phyloP scores from a whole-genome alignment of 148 eudicot species.

The Euryodendron excelsum region DNA sequence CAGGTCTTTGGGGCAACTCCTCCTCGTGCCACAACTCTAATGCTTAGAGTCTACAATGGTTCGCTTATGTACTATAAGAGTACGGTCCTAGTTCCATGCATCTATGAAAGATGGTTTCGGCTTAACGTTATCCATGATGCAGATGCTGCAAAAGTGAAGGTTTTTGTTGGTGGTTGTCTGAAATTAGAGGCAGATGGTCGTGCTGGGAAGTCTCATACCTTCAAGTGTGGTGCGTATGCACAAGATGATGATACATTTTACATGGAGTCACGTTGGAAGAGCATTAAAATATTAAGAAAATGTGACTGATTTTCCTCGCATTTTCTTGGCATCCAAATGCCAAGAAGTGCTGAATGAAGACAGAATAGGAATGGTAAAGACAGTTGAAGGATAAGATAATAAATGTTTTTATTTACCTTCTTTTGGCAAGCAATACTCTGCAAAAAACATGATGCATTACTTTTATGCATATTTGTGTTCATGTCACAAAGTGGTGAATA shows the following conservation, averaged over 20 bases:
- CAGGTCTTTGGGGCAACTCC: slow-evolving; percentile 19
- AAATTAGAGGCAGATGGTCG: background rate
- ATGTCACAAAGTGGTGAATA: too few species aligned
- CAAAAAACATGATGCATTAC: too few species aligned
- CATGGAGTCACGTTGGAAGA: slow-evolving; percentile 25
- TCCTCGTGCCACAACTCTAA: slow-evolving; percentile 16
- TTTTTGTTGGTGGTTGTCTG: background rate
- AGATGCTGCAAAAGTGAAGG: slow-evolving; percentile 3
- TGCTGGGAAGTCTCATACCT: slow-evolving; percentile 9
- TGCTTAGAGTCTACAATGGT: slow-evolving; percentile 22
- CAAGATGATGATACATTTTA: slow-evolving; percentile 1
- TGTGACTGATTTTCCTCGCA: background rate
- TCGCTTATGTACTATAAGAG: background rate
- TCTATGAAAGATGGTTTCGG: slow-evolving; percentile 18
- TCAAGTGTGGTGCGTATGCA: slow-evolving; percentile 16
- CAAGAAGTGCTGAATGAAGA: too few species aligned
- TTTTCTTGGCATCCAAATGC: too few species aligned
- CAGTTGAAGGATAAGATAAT: too few species aligned
- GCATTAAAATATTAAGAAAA: slow-evolving; percentile 8
- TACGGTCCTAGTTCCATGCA: background rate
- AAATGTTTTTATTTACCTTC: too few species aligned
- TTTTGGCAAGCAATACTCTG: too few species aligned
- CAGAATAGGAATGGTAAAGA: too few species aligned
- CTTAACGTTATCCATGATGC: slow-evolving; percentile 17
- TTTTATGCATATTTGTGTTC: too few species aligned